A percentile compares a stretch with the other conserved stretches of the same genome.
Evolutionary conservation across 208 protist genomes (phyloP).

Genomic region (Leishmania braziliensis): DNA sequence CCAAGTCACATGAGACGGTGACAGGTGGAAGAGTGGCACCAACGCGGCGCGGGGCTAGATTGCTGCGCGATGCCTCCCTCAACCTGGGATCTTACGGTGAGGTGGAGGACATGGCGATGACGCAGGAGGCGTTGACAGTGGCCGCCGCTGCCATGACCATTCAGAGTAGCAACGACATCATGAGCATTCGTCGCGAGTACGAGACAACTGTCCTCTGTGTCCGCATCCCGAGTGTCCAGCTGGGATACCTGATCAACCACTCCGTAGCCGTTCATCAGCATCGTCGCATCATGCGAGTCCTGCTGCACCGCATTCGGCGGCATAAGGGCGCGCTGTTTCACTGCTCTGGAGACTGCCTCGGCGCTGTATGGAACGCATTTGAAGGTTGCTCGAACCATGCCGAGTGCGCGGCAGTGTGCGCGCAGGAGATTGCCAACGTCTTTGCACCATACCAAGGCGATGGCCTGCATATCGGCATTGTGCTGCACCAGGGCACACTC

Average conservation of each 20-base stretch:
- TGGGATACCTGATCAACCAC: conserved; percentile 75
- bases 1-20: not conserved
- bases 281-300: conserved; percentile 74
- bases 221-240: conserved; percentile 58
- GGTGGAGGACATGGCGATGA: not conserved
- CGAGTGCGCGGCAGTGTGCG: conserved; percentile 65
- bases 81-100: conserved; percentile 10
- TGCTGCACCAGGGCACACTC: conserved; percentile 79
- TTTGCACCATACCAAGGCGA: conserved; percentile 53
- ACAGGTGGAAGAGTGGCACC: not conserved
- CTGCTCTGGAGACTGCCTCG: conserved; percentile 72
- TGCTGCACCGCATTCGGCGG: conserved; percentile 68
- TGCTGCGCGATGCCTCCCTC: not conserved
- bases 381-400: conserved; percentile 77
- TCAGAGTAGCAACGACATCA: conserved; percentile 26
- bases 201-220: conserved; percentile 71
- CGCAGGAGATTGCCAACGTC: conserved; percentile 59
- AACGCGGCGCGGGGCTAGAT: not conserved
- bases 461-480: conserved; percentile 75
- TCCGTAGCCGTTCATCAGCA: conserved; percentile 60
- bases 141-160: not conserved
- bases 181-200: conserved; percentile 60
- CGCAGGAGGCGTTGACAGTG: conserved; percentile 6
- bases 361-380: conserved; percentile 86
- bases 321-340: conserved; percentile 77